Conservation (phyloP, 768 basidiomycete genomes). For the Coprinopsis cinerea region DNA sequence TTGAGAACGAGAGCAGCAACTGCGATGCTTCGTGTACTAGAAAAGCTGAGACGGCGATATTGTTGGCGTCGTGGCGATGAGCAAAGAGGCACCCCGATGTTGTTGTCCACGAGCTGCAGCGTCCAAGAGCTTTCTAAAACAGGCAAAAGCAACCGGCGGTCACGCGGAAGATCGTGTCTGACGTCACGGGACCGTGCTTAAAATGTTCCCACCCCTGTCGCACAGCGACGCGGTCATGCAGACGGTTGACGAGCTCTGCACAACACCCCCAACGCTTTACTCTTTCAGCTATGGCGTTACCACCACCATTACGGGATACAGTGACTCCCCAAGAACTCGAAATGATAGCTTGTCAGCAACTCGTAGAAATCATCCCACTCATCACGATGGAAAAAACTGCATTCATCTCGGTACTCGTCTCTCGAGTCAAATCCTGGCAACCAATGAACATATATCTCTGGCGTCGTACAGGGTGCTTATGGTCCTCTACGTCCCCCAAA, state of each 20-base stretch:
- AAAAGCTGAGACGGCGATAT: constrained; percentile 7
- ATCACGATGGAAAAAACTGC: constrained; percentile 89
- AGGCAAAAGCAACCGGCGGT: constrained; percentile 25
- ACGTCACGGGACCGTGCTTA: constrained; percentile 10
- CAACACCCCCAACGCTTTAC: neutral
- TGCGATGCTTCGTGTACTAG: constrained; percentile 4
- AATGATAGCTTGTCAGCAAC: constrained; percentile 67
- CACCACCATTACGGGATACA: constrained; percentile 49
- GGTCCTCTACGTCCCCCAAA: constrained; percentile 89
- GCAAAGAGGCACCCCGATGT: constrained; percentile 4
- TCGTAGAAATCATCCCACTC: constrained; percentile 81
- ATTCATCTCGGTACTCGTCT: constrained; percentile 70
- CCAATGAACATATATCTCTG: constrained; percentile 18
- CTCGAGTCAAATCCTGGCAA: constrained; percentile 6
- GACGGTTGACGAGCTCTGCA: neutral
- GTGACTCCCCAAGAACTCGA: constrained; percentile 14
- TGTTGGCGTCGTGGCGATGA: constrained; percentile 8
- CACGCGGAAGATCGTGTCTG: constrained; percentile 15
- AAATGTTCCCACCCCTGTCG: neutral
- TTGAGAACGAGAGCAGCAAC: constrained; percentile 17
- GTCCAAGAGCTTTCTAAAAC: constrained; percentile 13
- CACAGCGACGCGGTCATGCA: constrained; percentile 4
- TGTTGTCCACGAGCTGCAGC: neutral
- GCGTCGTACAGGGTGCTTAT: constrained; percentile 71
- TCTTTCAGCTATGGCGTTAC: constrained; percentile 63